Evolutionary conservation across 768 basidiomycete species (phyloP).

Genomic region (Hericium alpestre): DNA sequence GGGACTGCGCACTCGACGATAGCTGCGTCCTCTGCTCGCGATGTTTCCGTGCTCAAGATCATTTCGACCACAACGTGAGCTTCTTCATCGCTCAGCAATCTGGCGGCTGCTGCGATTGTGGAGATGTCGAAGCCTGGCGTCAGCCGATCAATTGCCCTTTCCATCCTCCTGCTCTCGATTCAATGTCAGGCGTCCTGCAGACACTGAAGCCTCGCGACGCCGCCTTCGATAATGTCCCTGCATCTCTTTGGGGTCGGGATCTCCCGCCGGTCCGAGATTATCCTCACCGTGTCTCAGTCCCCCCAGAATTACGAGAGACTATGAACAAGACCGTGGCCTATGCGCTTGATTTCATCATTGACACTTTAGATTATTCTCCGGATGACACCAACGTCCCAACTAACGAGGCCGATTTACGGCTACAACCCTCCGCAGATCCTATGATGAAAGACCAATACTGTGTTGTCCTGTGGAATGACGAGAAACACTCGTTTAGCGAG

Average conservation of each 20-base stretch:
- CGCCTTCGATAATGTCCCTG: constrained; percentile 3
- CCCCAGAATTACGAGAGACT: constrained; percentile 60
- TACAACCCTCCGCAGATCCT: constrained; percentile 69
- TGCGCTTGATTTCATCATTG: constrained; percentile 73
- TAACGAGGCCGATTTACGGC: constrained; percentile 57
- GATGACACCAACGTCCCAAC: constrained; percentile 62
- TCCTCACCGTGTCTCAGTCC: constrained; percentile 43
- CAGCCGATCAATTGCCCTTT: constrained; percentile 54
- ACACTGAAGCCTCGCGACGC: constrained; percentile 15
- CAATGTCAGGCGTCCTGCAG: constrained; percentile 17
- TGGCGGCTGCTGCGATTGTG: constrained; percentile 92
- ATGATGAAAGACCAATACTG: constrained; percentile 73
- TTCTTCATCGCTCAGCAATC: constrained; percentile 90
- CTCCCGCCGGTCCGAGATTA: constrained; percentile 53
- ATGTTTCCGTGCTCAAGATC: constrained; percentile 86
- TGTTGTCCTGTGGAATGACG: constrained; percentile 90
- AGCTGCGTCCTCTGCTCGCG: constrained; percentile 82
- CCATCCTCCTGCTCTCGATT: constrained; percentile 47
- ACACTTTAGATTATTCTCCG: constrained; percentile 73
- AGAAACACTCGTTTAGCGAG: constrained; percentile 90
- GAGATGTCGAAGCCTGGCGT: constrained; percentile 84
- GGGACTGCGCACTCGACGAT: constrained; percentile 86
- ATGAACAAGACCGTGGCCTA: constrained; percentile 67
- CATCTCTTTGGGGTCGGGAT: constrained; percentile 26
- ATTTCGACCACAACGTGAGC: constrained; percentile 80